These are phyloP conservation scores for Cytospora leucostoma DNA, from an alignment of 2,329 filamentous ascomycete species.

Conservation along the genomic window DNA sequence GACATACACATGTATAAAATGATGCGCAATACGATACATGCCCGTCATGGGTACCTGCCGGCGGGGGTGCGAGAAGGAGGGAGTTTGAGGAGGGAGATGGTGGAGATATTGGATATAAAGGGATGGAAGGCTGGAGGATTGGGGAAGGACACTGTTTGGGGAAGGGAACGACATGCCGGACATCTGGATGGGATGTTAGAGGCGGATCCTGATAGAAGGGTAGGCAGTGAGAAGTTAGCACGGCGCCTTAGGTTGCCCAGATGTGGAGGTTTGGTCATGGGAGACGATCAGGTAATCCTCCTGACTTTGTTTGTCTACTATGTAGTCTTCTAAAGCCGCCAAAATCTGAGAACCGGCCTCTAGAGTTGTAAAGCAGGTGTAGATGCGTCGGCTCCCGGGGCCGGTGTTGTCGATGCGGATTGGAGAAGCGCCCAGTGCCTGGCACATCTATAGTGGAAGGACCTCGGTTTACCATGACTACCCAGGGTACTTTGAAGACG, in stretches of 20 bases:
- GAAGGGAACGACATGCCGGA: background rate
- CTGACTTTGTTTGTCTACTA: no score
- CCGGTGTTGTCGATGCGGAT: no score
- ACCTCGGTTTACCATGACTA: no score
- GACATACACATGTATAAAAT: background rate
- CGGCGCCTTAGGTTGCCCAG: background rate
- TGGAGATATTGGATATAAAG: background rate
- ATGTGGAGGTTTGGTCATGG: background rate
- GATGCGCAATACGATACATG: no score
- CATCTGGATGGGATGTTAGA: slow-evolving; percentile 18
- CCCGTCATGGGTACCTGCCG: slow-evolving; percentile 15
- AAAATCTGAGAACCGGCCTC: no score
- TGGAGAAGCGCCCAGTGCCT: no score
- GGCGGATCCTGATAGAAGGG: background rate
- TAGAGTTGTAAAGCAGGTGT: no score
- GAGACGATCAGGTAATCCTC: no score
- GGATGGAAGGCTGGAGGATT: background rate
- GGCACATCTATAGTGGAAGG: no score
- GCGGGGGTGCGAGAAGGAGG: slow-evolving; percentile 14
- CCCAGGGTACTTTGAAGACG: no score
- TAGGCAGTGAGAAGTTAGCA: background rate
- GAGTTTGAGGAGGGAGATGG: slow-evolving; percentile 4
- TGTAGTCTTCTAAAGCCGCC: no score
- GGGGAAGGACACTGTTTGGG: background rate
- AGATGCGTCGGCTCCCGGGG: no score